phyloP scores from a whole-genome alignment of 2,329 filamentous ascomycete genomes.

The Trichoderma sp. region DNA sequence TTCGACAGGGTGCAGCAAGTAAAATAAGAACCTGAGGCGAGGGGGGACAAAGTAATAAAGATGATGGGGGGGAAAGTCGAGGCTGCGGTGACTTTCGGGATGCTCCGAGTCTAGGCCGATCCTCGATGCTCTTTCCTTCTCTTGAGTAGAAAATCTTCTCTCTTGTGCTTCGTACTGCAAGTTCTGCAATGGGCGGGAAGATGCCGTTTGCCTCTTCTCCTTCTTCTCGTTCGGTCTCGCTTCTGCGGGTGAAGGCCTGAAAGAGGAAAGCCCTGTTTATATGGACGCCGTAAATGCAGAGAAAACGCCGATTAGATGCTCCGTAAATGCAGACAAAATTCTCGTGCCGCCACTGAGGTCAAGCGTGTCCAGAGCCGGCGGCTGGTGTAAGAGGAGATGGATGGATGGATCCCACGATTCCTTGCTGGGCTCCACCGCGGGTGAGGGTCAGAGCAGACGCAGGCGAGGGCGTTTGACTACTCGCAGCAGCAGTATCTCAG shows the following conservation, averaged over 20 bases:
- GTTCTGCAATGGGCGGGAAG: neutral
- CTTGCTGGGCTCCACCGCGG: conserved; percentile 11
- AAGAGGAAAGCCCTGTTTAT: neutral
- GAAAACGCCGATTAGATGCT: neutral
- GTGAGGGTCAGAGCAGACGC: neutral
- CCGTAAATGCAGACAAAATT: neutral
- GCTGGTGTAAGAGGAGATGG: neutral
- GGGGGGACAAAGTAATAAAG: neutral
- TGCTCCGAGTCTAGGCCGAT: neutral
- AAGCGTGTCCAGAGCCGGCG: neutral
- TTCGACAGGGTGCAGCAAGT: conserved; percentile 8
- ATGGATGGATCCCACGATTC: neutral
- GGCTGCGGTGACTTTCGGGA: neutral
- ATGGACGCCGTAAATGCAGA: conserved; percentile 1
- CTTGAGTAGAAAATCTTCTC: neutral
- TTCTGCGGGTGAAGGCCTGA: conserved; percentile 12
- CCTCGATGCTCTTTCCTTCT: neutral
- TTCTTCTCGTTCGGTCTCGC: neutral
- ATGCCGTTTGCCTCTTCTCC: neutral
- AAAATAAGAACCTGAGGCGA: neutral
- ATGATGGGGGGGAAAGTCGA: neutral
- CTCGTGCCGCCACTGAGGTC: conserved; percentile 18
- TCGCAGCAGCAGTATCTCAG: no score
- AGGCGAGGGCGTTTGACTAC: neutral
- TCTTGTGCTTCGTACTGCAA: neutral